Evolutionary conservation across 2,329 filamentous ascomycete genomes (phyloP).

Genomic region (Beauveria pseudobassiana): DNA sequence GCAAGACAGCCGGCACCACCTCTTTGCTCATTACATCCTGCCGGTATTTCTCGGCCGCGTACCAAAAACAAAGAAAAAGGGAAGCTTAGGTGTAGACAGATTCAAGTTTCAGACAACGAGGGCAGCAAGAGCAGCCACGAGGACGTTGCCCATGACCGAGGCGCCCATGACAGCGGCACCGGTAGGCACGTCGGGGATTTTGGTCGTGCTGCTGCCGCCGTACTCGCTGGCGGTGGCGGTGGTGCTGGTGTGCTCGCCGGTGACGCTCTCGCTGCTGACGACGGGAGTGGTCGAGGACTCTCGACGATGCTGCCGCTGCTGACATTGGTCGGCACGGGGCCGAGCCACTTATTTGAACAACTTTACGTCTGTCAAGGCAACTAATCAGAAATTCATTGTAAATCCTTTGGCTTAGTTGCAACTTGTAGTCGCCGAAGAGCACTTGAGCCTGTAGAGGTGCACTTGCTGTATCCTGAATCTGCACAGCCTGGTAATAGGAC

Average conservation of each 20-base stretch:
- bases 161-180: constrained; percentile 3
- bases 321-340: constrained; percentile 7
- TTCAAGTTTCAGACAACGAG: not conserved
- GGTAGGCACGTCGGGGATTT: constrained; percentile 6
- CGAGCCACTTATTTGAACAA: constrained; percentile 9
- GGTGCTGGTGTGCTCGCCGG: constrained; percentile 13
- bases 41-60: not conserved
- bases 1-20: not conserved
- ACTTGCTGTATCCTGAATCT: too few relatives aligned
- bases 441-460: too few relatives aligned
- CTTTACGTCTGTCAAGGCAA: too few relatives aligned
- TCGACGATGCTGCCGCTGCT: constrained; percentile 13
- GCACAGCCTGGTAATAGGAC: too few relatives aligned
- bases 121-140: constrained; percentile 4
- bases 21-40: constrained; percentile 1
- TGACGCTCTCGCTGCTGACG: constrained; percentile 9
- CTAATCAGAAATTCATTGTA: too few relatives aligned
- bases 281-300: constrained; percentile 10
- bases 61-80: not conserved
- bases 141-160: constrained; percentile 2
- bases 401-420: too few relatives aligned
- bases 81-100: not conserved
- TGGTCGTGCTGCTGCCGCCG: constrained; percentile 1
- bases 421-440: too few relatives aligned
- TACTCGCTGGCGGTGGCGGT: constrained; percentile 13